Evolutionary conservation across 208 protist species (phyloP).

Genomic region (Blastocrithidia nonstop): DNA sequence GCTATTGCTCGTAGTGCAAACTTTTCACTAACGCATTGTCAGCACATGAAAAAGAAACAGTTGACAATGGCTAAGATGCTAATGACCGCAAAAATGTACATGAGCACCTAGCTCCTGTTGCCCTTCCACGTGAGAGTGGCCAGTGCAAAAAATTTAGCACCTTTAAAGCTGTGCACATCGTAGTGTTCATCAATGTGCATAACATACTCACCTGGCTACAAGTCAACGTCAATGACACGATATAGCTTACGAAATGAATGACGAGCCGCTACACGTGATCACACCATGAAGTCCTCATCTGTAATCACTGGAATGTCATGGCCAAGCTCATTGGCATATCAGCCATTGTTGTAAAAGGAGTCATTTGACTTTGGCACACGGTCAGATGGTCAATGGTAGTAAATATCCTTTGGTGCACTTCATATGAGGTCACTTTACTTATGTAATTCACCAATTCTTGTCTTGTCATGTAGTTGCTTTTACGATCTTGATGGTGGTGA

Average conservation of each 20-base stretch:
- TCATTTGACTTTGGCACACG: slow-evolving; percentile 26
- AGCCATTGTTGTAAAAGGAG: slow-evolving; percentile 62
- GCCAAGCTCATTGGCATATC: slow-evolving; percentile 69
- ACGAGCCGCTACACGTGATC: slow-evolving; percentile 92
- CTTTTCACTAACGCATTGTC: too few relatives aligned
- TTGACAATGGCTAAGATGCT: too few relatives aligned
- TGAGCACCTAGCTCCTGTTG: slow-evolving; percentile 28
- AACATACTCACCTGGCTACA: slow-evolving; percentile 75
- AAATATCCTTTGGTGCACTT: slow-evolving; percentile 25
- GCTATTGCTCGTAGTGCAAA: too few relatives aligned
- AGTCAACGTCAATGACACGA: slow-evolving; percentile 72
- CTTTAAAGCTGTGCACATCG: slow-evolving; percentile 80
- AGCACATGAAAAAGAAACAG: too few relatives aligned
- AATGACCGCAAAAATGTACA: slow-evolving; percentile 5
- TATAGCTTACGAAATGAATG: slow-evolving; percentile 97
- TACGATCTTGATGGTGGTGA: slow-evolving; percentile 8
- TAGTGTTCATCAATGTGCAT: slow-evolving; percentile 87
- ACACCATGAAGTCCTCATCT: slow-evolving; percentile 97
- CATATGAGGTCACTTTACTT: slow-evolving; percentile 14
- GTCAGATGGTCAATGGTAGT: slow-evolving; percentile 6
- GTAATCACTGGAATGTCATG: slow-evolving; percentile 71
- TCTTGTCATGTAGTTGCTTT: neutral
- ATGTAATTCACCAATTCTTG: neutral
- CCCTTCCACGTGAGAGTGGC: slow-evolving; percentile 90
- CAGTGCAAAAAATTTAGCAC: slow-evolving; percentile 91